phyloP scores from a whole-genome alignment of 805 yeast genomes.

The Cyberlindnera saturnus region DNA sequence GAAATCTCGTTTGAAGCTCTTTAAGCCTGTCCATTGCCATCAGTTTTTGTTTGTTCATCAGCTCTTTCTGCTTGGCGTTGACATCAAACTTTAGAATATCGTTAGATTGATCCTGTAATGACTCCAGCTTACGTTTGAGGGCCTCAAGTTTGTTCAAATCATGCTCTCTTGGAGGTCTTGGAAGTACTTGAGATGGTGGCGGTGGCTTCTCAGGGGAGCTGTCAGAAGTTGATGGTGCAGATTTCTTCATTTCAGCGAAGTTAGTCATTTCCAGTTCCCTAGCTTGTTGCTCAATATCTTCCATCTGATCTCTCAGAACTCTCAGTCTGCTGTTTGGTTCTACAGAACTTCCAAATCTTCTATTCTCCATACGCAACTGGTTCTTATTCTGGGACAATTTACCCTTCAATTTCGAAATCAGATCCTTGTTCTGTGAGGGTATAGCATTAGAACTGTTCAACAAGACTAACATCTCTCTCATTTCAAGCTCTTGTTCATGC shows the following conservation, averaged over 20 bases:
- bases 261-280: constrained; percentile 82
- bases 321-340: constrained; percentile 77
- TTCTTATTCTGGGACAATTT: constrained; percentile 33
- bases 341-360: constrained; percentile 43
- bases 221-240: constrained; percentile 12
- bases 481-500: constrained; percentile 70
- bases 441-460: constrained; percentile 40
- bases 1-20: constrained; percentile 61
- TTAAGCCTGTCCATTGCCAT: constrained; percentile 67
- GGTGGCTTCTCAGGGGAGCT: constrained; percentile 23
- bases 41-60: constrained; percentile 52
- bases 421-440: constrained; percentile 27
- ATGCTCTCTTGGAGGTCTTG: constrained; percentile 34
- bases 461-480: constrained; percentile 64
- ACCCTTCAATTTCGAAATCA: constrained; percentile 33
- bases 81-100: constrained; percentile 65
- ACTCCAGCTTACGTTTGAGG: constrained; percentile 51
- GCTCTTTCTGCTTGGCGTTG: constrained; percentile 43
- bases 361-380: constrained; percentile 37
- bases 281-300: constrained; percentile 76
- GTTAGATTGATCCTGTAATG: constrained; percentile 68
- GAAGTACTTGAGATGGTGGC: constrained; percentile 12
- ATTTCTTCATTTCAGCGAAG: constrained; percentile 45
- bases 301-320: constrained; percentile 77
- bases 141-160: constrained; percentile 51